Conservation (phyloP, 2,329 filamentous ascomycete genomes). For the Xylariales sp. region DNA sequence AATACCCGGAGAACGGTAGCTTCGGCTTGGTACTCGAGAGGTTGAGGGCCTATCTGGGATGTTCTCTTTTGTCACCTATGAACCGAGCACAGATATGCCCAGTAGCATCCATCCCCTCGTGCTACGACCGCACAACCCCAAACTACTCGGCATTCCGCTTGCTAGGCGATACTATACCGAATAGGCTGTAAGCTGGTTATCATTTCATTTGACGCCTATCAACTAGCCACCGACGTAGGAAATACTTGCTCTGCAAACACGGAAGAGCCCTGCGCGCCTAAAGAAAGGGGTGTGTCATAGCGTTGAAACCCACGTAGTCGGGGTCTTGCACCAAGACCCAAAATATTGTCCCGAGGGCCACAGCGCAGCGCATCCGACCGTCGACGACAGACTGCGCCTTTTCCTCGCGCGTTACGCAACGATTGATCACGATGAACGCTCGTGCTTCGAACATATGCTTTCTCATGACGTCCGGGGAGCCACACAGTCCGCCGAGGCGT, state of each 20-base stretch:
- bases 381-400: not conserved
- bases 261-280: not conserved
- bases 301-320: not conserved
- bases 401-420: not conserved
- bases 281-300: not conserved
- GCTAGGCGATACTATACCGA: not conserved
- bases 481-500: not conserved
- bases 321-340: not conserved
- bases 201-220: not conserved
- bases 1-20: constrained; percentile 5
- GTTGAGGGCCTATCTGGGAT: not conserved
- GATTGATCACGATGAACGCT: not conserved
- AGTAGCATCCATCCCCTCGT: no score
- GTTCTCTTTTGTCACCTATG: not conserved
- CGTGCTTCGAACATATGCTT: not conserved
- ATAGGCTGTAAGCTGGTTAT: not conserved
- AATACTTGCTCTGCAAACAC: not conserved
- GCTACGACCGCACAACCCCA: not conserved
- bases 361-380: not conserved
- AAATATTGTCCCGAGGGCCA: not conserved
- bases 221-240: not conserved
- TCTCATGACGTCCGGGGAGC: no score
- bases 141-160: not conserved
- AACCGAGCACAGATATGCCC: no score
- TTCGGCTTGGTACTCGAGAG: not conserved